These are phyloP conservation scores for Cyclotella distinguenda DNA, from an alignment of 108 stramenopile species.

Conservation along the genomic window DNA sequence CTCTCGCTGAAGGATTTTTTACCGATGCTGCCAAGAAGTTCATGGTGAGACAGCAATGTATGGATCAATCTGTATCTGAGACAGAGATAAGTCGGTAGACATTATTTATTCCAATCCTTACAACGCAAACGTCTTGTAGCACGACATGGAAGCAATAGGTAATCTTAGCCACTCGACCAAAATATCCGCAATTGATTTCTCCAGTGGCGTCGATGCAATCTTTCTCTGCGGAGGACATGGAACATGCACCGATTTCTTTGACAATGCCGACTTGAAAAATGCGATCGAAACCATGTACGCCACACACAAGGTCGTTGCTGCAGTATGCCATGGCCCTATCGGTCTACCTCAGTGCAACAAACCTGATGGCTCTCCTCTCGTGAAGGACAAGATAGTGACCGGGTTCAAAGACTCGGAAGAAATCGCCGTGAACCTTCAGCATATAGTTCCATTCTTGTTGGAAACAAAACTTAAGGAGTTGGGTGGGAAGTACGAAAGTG, in stretches of 20 bases:
- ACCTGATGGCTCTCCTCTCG: constrained; percentile 64
- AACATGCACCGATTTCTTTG: constrained; percentile 63
- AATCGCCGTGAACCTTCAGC: constrained; percentile 54
- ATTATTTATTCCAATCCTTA: too few relatives aligned
- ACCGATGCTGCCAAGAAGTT: constrained; percentile 67
- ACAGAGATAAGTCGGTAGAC: too few relatives aligned
- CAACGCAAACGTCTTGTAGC: too few relatives aligned
- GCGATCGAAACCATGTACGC: constrained; percentile 63
- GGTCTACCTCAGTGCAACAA: constrained; percentile 62
- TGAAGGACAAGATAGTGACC: constrained; percentile 63
- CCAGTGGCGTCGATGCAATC: constrained; percentile 59
- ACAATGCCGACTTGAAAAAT: constrained; percentile 50
- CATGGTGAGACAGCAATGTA: constrained; percentile 30
- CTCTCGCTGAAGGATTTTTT: constrained; percentile 53
- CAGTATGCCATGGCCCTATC: constrained; percentile 81
- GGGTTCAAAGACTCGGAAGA: constrained; percentile 83
- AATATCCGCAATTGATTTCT: constrained; percentile 50
- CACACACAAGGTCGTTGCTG: constrained; percentile 64
- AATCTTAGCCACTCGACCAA: constrained; percentile 51
- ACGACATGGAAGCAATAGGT: constrained; percentile 66
- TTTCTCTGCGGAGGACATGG: constrained; percentile 77
- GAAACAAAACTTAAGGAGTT: constrained; percentile 70
- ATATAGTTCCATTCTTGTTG: constrained; percentile 66
- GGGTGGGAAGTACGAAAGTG: constrained; percentile 73
- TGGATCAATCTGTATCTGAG: too few relatives aligned